Conservation (phyloP, 768 basidiomycete species). For the Mycena kentingensis region DNA sequence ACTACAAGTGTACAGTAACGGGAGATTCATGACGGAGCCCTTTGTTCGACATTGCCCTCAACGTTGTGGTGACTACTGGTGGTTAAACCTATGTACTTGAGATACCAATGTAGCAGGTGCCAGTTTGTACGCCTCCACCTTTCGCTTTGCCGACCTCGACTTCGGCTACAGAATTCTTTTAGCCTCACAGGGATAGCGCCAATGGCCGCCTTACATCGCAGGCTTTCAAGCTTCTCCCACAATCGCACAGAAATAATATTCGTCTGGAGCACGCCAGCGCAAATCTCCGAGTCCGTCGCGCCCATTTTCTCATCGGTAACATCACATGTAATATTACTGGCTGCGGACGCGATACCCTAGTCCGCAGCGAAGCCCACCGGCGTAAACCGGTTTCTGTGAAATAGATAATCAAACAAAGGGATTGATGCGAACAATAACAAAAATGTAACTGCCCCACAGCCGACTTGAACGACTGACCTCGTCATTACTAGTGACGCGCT, state of each 20-base stretch:
- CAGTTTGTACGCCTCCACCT: neutral
- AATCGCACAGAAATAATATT: constrained; percentile 11
- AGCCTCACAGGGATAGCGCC: neutral
- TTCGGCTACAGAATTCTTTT: neutral
- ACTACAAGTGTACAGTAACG: no score
- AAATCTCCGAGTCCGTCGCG: constrained; percentile 22
- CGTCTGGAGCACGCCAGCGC: constrained; percentile 7
- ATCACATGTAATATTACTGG: constrained; percentile 8
- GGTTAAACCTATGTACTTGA: neutral
- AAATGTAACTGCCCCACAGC: no score
- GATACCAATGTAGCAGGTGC: neutral
- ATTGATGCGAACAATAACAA: no score
- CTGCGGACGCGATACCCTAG: constrained; percentile 18
- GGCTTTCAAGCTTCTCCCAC: constrained; percentile 15
- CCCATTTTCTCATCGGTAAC: constrained; percentile 20
- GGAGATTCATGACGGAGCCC: no score
- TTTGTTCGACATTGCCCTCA: no score
- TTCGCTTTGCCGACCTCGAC: neutral
- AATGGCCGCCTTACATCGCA: constrained; percentile 3
- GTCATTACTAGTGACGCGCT: constrained; percentile 62
- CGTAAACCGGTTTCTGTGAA: no score
- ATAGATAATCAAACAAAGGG: no score
- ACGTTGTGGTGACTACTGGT: no score
- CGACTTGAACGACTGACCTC: no score
- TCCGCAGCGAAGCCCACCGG: no score